Conservation (phyloP, 2,329 filamentous ascomycete genomes). For the Sporothrix euskadiensis region DNA sequence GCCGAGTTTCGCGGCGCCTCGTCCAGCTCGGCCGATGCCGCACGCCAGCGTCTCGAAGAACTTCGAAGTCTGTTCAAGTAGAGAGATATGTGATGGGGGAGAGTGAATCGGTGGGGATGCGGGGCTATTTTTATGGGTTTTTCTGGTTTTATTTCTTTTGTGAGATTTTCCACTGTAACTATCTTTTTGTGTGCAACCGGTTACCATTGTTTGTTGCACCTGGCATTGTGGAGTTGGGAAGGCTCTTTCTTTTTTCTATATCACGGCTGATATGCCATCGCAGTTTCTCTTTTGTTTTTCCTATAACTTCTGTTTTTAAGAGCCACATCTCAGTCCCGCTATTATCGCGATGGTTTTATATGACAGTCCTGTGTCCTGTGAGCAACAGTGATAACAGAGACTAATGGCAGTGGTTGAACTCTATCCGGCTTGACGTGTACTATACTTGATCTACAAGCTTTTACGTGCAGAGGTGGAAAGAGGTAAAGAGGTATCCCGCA, state of each 20-base stretch:
- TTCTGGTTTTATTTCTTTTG: neutral
- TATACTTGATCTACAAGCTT: neutral
- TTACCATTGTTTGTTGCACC: neutral
- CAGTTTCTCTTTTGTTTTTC: neutral
- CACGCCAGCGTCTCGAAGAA: slow-evolving; percentile 47
- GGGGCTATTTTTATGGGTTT: neutral
- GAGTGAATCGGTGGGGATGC: neutral
- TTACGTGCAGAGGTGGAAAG: neutral
- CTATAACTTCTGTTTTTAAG: neutral
- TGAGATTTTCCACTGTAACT: neutral
- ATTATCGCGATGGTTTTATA: neutral
- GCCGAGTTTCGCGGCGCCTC: slow-evolving; percentile 35
- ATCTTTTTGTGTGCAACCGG: neutral
- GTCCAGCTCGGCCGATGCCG: slow-evolving; percentile 49
- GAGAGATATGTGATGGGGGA: neutral
- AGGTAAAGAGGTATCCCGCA: neutral
- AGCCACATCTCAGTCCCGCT: neutral
- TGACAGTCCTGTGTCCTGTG: neutral
- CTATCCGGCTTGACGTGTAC: neutral
- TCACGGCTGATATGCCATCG: slow-evolving; percentile 3
- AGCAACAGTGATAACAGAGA: neutral
- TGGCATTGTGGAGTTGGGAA: slow-evolving; percentile 13
- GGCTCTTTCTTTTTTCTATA: neutral
- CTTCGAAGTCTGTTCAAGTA: slow-evolving; percentile 56
- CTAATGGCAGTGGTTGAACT: neutral